phyloP scores from a whole-genome alignment of 1,284 basidiomycete genomes.

The Trametes sp. region DNA sequence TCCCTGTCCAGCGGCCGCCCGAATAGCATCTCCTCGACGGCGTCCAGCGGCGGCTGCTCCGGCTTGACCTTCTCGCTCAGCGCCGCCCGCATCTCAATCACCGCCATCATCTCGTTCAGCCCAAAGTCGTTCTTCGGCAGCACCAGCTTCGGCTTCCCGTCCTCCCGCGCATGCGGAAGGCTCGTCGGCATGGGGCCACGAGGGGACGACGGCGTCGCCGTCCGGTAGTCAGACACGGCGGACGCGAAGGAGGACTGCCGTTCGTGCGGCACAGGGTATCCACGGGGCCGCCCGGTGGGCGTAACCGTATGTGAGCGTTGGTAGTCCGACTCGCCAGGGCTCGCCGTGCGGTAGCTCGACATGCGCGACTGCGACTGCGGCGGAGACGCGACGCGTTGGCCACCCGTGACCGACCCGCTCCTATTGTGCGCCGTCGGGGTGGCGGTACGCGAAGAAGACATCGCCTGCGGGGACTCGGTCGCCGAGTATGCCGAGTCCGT shows the following conservation, averaged over 20 bases:
- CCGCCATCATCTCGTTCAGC: slow-evolving; percentile 80
- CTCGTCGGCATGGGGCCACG: slow-evolving; percentile 35
- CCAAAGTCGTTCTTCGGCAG: slow-evolving; percentile 87
- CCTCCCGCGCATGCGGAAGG: slow-evolving; percentile 8
- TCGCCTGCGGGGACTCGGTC: slow-evolving; percentile 44
- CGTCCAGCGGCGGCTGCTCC: slow-evolving; percentile 54
- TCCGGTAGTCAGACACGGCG: slow-evolving; percentile 71
- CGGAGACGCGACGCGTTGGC: slow-evolving; percentile 41
- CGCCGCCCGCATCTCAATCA: slow-evolving; percentile 75
- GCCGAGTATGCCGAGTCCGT: slow-evolving; percentile 67
- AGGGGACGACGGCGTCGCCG: slow-evolving; percentile 46
- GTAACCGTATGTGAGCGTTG: slow-evolving; percentile 36
- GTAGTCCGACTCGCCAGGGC: slow-evolving; percentile 38
- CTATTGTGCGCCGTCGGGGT: slow-evolving; percentile 39
- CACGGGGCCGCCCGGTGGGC: slow-evolving; percentile 30
- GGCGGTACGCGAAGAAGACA: slow-evolving; percentile 34
- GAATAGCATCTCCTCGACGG: slow-evolving; percentile 78
- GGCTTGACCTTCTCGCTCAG: slow-evolving; percentile 42
- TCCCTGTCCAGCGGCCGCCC: slow-evolving; percentile 69
- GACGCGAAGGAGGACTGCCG: slow-evolving; percentile 71
- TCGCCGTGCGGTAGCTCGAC: slow-evolving; percentile 41
- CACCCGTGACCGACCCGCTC: slow-evolving; percentile 31
- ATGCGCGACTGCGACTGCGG: slow-evolving; percentile 35
- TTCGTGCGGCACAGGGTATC: slow-evolving; percentile 40
- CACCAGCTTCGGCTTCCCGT: slow-evolving; percentile 45